Evolutionary conservation across 192 early-diverging fungal species (phyloP).

Genomic region (Spizellomyces sp.): DNA sequence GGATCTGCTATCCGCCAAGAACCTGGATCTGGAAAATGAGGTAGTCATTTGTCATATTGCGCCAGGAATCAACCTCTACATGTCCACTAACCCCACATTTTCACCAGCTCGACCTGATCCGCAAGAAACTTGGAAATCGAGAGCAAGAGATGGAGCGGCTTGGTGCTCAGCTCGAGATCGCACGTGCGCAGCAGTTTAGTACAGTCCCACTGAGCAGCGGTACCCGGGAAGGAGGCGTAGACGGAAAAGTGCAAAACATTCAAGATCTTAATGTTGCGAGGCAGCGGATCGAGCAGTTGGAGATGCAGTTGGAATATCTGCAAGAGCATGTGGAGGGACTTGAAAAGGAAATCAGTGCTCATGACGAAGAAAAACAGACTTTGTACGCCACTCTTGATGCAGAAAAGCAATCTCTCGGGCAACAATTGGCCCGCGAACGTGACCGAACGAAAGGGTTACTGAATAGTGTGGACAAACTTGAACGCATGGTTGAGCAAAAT

Average conservation of each 20-base stretch:
- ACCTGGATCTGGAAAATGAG: constrained; percentile 50
- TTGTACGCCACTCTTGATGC: constrained; percentile 29
- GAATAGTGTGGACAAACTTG: not conserved
- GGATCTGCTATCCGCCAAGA: constrained; percentile 36
- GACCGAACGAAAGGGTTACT: constrained; percentile 13
- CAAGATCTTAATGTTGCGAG: constrained; percentile 40
- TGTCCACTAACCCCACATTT: too few relatives aligned
- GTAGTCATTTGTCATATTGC: not conserved
- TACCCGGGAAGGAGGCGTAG: not conserved
- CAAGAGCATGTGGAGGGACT: constrained; percentile 56
- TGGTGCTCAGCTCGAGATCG: constrained; percentile 49
- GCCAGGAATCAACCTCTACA: too few relatives aligned
- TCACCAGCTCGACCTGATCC: constrained; percentile 38
- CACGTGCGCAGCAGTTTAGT: constrained; percentile 42
- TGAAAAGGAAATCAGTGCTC: constrained; percentile 40
- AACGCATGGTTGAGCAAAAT: constrained; percentile 13
- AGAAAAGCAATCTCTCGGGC: constrained; percentile 31
- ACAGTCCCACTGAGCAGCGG: constrained; percentile 21
- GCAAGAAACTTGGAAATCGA: constrained; percentile 44
- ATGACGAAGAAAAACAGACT: constrained; percentile 29
- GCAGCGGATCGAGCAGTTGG: constrained; percentile 55
- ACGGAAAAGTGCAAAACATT: not conserved
- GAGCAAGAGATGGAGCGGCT: constrained; percentile 56
- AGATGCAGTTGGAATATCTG: constrained; percentile 52
- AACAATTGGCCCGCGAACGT: constrained; percentile 37